phyloP scores from a whole-genome alignment of 305 asterid species.

The Lippia alba region DNA sequence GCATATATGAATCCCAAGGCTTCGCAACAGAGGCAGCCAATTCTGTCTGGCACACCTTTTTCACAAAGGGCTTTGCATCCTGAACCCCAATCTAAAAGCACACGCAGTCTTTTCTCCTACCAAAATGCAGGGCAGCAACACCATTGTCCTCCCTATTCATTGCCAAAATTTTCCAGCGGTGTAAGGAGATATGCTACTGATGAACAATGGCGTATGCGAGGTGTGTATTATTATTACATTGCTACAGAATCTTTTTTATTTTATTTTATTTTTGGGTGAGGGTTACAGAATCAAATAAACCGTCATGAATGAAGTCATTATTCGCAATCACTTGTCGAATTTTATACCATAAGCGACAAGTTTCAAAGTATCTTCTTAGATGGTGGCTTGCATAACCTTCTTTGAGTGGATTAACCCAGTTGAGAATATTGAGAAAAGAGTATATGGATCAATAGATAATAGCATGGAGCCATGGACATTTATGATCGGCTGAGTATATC shows the following conservation, averaged over 20 bases:
- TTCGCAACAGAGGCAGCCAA: conserved; percentile 55
- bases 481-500: not conserved
- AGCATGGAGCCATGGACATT: not conserved
- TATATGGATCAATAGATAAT: conserved; percentile 6
- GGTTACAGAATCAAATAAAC: too few relatives aligned
- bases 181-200: conserved; percentile 58
- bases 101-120: conserved; percentile 69
- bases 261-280: too few relatives aligned
- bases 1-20: conserved; percentile 49
- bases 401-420: not conserved
- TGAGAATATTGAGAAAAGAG: conserved; percentile 23
- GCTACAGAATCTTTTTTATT: too few relatives aligned
- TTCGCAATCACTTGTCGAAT: not conserved
- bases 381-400: conserved; percentile 12
- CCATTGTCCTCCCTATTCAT: conserved; percentile 54
- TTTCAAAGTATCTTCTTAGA: conserved; percentile 1
- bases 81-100: conserved; percentile 57
- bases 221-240: too few relatives aligned
- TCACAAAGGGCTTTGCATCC: conserved; percentile 71
- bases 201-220: conserved; percentile 64
- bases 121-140: conserved; percentile 63
- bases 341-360: not conserved
- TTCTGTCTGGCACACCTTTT: conserved; percentile 57
- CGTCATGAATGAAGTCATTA: too few relatives aligned
- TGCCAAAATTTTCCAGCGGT: conserved; percentile 58